These are phyloP conservation scores for Mycosphaerella sp. DNA, from an alignment of 2,329 filamentous ascomycete genomes.

Conservation along the genomic window DNA sequence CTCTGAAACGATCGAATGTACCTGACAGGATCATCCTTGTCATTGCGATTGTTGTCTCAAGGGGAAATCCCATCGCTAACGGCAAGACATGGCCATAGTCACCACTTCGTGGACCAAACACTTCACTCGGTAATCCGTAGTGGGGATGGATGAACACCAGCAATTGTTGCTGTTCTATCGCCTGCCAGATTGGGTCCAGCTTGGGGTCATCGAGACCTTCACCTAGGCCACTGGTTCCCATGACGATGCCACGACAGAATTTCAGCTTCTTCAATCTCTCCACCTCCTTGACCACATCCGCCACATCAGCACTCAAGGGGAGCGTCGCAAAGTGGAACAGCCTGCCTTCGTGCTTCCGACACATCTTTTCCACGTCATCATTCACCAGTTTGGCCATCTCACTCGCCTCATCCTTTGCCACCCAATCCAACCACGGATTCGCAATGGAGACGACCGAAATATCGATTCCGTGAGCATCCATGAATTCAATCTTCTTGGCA, in stretches of 20 bases:
- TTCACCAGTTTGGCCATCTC: constrained; percentile 64
- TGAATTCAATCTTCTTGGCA: constrained; percentile 73
- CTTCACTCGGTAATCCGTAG: constrained; percentile 74
- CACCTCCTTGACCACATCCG: constrained; percentile 60
- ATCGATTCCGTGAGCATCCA: constrained; percentile 75
- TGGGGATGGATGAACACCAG: constrained; percentile 85
- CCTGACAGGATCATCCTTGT: constrained; percentile 80
- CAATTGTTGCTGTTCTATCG: constrained; percentile 58
- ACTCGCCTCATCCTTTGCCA: constrained; percentile 55
- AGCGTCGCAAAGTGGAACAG: constrained; percentile 80
- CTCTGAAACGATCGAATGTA: constrained; percentile 69
- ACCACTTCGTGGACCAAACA: constrained; percentile 68
- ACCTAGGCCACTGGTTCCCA: constrained; percentile 77
- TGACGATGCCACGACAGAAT: constrained; percentile 75
- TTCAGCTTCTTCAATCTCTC: constrained; percentile 54
- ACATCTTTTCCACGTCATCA: constrained; percentile 67
- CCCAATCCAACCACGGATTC: constrained; percentile 91
- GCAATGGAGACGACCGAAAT: constrained; percentile 81
- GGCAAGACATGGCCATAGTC: constrained; percentile 83
- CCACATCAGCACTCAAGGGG: constrained; percentile 61
- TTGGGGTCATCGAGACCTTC: constrained; percentile 70
- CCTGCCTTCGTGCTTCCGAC: constrained; percentile 56
- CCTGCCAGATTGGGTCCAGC: constrained; percentile 65
- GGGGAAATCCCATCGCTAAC: constrained; percentile 76
- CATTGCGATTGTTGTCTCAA: constrained; percentile 89